These are phyloP conservation scores for Rhododendron mucronatum DNA, from an alignment of 148 eudicot species.

Conservation along the genomic window DNA sequence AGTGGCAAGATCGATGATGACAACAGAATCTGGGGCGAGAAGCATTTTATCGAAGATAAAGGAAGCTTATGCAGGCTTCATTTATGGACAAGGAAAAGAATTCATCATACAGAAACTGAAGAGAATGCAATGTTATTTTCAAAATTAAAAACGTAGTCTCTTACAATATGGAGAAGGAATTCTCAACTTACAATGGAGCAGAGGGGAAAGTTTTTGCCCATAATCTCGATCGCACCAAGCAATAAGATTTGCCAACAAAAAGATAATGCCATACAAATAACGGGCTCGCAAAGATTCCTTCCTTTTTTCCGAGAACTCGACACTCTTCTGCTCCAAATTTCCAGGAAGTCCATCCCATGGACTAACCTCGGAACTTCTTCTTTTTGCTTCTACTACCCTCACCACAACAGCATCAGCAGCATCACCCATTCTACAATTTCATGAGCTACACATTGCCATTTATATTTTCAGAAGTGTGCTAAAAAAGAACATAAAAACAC, in stretches of 20 bases:
- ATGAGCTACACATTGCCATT: neutral
- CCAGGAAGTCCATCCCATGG: slow-evolving; percentile 30
- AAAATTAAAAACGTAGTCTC: neutral
- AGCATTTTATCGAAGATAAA: neutral
- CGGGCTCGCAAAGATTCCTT: slow-evolving; percentile 66
- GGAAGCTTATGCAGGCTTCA: neutral
- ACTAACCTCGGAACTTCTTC: slow-evolving; percentile 24
- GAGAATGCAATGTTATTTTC: neutral
- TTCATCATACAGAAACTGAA: neutral
- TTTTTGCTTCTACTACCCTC: slow-evolving; percentile 16
- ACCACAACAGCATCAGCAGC: slow-evolving; percentile 16
- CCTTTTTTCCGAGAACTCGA: slow-evolving; percentile 31
- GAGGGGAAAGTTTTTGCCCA: slow-evolving; percentile 52
- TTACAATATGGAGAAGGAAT: neutral
- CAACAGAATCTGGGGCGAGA: neutral
- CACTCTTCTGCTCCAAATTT: slow-evolving; percentile 23
- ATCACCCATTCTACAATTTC: slow-evolving; percentile 28
- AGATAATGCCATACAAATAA: slow-evolving; percentile 66
- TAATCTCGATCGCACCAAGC: slow-evolving; percentile 92
- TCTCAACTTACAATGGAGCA: slow-evolving; percentile 56
- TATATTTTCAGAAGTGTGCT: neutral
- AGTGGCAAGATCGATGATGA: neutral
- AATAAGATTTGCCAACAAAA: slow-evolving; percentile 57
- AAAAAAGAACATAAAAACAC: neutral
- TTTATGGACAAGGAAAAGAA: neutral